phyloP scores from a whole-genome alignment of 148 eudicot species.

The Mesembryanthemum crystallinum region DNA sequence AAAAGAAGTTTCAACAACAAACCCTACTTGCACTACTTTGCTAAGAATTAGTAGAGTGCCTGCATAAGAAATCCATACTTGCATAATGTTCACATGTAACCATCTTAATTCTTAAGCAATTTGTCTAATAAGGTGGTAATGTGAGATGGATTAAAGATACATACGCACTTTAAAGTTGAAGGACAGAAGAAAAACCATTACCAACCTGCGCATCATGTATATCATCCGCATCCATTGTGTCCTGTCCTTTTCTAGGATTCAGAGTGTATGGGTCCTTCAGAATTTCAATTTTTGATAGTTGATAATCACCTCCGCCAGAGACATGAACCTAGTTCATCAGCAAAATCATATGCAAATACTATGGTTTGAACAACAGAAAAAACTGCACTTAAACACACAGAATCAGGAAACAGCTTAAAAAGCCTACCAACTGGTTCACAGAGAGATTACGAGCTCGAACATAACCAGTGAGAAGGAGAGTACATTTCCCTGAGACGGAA shows the following conservation, averaged over 20 bases:
- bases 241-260: conserved; percentile 68
- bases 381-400: conserved; percentile 4
- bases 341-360: neutral
- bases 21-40: too few relatives aligned
- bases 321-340: conserved; percentile 69
- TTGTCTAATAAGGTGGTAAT: neutral
- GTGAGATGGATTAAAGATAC: neutral
- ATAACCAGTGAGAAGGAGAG: conserved; percentile 79
- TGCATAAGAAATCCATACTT: neutral
- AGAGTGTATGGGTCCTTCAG: conserved; percentile 77
- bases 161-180: neutral
- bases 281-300: conserved; percentile 70
- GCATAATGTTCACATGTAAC: neutral
- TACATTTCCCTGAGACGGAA: conserved; percentile 57
- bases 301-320: conserved; percentile 96
- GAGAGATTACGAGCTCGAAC: conserved; percentile 73
- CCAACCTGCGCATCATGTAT: conserved; percentile 47
- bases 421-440: conserved; percentile 87
- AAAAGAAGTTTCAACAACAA: too few relatives aligned
- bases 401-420: neutral
- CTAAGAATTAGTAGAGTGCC: neutral
- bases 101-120: neutral
- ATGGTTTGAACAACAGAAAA: conserved; percentile 3
- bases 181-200: neutral
- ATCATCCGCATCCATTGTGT: conserved; percentile 84